Base-by-base conservation (phyloP, 2,329 filamentous ascomycete species). In the Fusarium nisikadoi region DNA sequence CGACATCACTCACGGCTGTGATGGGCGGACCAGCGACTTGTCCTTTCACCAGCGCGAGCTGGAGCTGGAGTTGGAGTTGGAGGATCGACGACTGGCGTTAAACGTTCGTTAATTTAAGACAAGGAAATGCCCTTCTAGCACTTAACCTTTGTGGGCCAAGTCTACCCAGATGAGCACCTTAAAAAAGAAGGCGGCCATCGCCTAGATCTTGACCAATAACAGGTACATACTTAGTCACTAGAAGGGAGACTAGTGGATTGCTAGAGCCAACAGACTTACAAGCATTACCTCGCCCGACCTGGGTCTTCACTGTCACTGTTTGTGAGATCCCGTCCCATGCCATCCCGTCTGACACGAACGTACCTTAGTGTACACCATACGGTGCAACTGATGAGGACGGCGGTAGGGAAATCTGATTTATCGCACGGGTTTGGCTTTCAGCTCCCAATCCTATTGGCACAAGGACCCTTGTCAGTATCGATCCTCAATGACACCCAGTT, bases 221-320 rank as follows among this genome's bases (percentile, higher is more conserved):
- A 4, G 25, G 14, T 9, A 29, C 27, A 10, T 9, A 29, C 27
- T 9, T 29, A 29, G 27, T 29, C 8, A 25, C 19, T 35, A 11
- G 8, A 12, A 35, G 35, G 20, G 13, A 16, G 49, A 25, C 27
- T 49, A 49, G 25, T 27, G 16, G 3, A 29, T 25, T 43, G 39
- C 57, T 68, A 68, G 49, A 68, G 39, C 65, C 57, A 68, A 68
- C 65, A 68, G 57, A 50, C 43, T 68, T 68, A 68, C 65, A 68
- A 45, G 65, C 49, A 68, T 68, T 47, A 35, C 9, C 29, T 38
- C 38, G 65, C 65, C 65, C 65, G 35, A 31, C 20, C 38, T 35
- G 31, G 54, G 54, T 36, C 42, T 47, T 56, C 19, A 23, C 31
- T 56, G 39, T 35, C 39, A 49, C n/a, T 57, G 41, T 57, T 36